Conservation (phyloP, 345 rosid genomes). For the Garcia nutans region DNA sequence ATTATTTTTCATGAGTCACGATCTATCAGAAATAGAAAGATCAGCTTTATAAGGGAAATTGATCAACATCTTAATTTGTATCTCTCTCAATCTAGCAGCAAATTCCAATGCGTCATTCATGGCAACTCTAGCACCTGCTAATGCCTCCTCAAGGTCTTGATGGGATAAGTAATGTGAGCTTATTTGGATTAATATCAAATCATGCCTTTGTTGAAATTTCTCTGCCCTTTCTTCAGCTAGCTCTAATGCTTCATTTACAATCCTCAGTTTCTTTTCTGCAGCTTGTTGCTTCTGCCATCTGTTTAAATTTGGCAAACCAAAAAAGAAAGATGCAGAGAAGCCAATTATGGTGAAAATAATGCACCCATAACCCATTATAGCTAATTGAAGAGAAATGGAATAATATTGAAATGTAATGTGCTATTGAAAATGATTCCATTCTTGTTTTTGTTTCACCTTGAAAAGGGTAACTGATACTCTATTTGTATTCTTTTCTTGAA, state of each 20-base stretch:
- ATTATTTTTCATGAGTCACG: not conserved
- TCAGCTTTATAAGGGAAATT: slow-evolving; percentile 33
- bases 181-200: slow-evolving; percentile 42
- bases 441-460: too few species aligned
- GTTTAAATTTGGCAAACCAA: slow-evolving; percentile 34
- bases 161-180: slow-evolving; percentile 48
- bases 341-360: slow-evolving; percentile 37
- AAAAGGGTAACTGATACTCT: too few species aligned
- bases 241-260: slow-evolving; percentile 49
- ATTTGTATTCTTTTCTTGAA: too few species aligned
- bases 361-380: slow-evolving; percentile 30
- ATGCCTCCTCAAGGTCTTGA: slow-evolving; percentile 45
- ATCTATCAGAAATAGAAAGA: slow-evolving; percentile 4
- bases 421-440: not conserved
- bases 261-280: slow-evolving; percentile 41
- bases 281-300: slow-evolving; percentile 33
- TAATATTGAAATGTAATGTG: not conserved
- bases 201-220: slow-evolving; percentile 61
- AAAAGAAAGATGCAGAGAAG: slow-evolving; percentile 45
- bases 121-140: slow-evolving; percentile 41
- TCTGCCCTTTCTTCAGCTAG: slow-evolving; percentile 46
- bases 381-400: not conserved
- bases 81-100: slow-evolving; percentile 44
- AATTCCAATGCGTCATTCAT: slow-evolving; percentile 51
- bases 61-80: slow-evolving; percentile 46